Conservation (phyloP, 768 basidiomycete genomes). For the Auricularia heimuer region DNA sequence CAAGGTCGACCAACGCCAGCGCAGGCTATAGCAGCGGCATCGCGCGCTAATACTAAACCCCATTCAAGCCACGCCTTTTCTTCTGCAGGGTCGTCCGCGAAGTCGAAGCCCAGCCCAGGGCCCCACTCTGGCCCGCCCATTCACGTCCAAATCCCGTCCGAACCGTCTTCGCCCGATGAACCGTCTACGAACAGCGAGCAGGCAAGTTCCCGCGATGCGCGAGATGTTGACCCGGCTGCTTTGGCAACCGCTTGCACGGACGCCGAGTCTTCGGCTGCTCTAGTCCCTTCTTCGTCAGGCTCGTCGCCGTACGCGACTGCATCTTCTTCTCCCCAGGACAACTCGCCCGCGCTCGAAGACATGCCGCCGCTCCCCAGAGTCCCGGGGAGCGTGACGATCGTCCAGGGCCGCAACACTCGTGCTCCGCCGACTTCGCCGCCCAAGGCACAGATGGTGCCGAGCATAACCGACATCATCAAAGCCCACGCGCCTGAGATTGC, state of each 20-base stretch:
- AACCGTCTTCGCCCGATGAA: background rate
- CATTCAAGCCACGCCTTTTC: background rate
- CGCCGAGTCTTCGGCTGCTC: background rate
- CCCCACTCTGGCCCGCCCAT: background rate
- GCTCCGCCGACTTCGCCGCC: background rate
- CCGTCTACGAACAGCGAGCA: background rate
- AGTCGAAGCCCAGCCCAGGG: background rate
- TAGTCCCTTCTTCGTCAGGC: background rate
- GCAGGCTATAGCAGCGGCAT: background rate
- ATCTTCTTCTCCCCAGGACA: slow-evolving; percentile 17
- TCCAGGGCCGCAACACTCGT: background rate
- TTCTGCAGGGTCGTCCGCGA: background rate
- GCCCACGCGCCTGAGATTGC: slow-evolving; percentile 48
- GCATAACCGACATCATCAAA: slow-evolving; percentile 83
- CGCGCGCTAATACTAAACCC: background rate
- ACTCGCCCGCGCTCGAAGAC: slow-evolving; percentile 3
- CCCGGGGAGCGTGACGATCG: background rate
- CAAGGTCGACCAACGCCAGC: background rate
- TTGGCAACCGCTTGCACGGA: background rate
- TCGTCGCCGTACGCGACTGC: slow-evolving; percentile 1
- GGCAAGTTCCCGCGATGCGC: background rate
- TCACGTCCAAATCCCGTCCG: background rate
- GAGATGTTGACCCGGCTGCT: background rate
- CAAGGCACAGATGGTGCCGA: slow-evolving; percentile 41
- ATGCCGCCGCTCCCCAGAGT: background rate